Evolutionary conservation across 1,284 basidiomycete species (phyloP), one percentile per base, ranked within the genome.

Genomic region (Thelephora terrestris): DNA sequence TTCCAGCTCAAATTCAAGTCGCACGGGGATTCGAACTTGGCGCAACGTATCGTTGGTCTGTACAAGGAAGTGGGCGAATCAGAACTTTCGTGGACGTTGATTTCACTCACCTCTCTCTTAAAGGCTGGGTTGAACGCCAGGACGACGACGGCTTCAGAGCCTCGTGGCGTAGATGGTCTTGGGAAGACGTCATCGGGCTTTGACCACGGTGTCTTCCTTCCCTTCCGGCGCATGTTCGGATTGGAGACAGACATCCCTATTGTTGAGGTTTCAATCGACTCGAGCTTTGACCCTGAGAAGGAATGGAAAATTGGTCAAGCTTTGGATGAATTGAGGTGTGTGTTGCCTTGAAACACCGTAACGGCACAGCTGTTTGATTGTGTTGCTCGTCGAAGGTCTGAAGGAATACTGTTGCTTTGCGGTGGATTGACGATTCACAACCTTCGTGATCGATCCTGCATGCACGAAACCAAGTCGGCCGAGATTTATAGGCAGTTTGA

Each of bases 141-240:
- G 18, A 68, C 72, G 1, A 74, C 73, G 4, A 54, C 66, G 3
- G 70, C 65, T 47, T 52, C 61, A 0, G 83, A 89, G 59, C 49
- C 69, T 20, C 74, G 85, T 20, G 85, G 85, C 2, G 55, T 63
- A 47, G 85, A 88, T 56, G 85, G 85, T 4, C 66, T 81, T n/a
- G 81, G 81, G 0, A 80, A 76, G 58, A 47, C 58, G 38, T 81
- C 79, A 2, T 76, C 82, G 1, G 81, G 67, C 7, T 55, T 73
- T 7, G 84, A 85, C 55, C 83, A 86, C 56, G 83, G 84, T 29
- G 79, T 85, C 45, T 88, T 89, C 59, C 70, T 88, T 7, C 85
- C 85, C 1, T 87, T 88, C 70, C 70, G 73, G 43, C 61, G 83
- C 48, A 89, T 88, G 85, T 87, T 88, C 56, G 80, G 80, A 12